phyloP scores from a whole-genome alignment of 1,284 basidiomycete species.

The Moesziomyces sp. region DNA sequence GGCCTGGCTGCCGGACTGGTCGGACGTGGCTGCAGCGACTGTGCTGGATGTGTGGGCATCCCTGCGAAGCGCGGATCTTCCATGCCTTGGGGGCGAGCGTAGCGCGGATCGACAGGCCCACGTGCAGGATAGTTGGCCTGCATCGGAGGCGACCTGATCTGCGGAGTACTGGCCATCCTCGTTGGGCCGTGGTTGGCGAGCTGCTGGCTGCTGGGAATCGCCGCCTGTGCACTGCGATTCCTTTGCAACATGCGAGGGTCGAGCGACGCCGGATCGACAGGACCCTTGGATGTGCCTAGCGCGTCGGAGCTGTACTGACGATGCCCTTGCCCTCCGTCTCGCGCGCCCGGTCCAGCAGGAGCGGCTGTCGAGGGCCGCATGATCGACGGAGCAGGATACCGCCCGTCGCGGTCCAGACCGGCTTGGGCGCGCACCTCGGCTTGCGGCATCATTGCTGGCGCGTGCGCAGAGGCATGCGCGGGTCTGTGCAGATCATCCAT shows the following conservation, averaged over 20 bases:
- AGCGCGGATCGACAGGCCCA: conserved; percentile 16
- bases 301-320: conserved; percentile 49
- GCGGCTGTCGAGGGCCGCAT: conserved; percentile 45
- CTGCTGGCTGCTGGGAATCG: conserved; percentile 33
- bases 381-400: conserved; percentile 40
- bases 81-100: not conserved
- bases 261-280: conserved; percentile 1
- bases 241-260: conserved; percentile 37
- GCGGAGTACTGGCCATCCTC: conserved; percentile 38
- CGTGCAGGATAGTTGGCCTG: conserved; percentile 9
- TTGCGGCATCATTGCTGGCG: conserved; percentile 22
- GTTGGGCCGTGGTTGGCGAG: conserved; percentile 20
- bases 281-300: conserved; percentile 10
- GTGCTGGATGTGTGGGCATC: conserved; percentile 13
- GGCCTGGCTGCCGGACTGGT: conserved; percentile 18
- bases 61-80: conserved; percentile 18
- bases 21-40: conserved; percentile 15
- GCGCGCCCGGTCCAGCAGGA: conserved; percentile 21
- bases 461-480: conserved; percentile 12
- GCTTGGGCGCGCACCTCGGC: conserved; percentile 36
- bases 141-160: conserved; percentile 39
- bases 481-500: conserved; percentile 50
- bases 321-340: conserved; percentile 23
- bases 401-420: conserved; percentile 41
- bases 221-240: conserved; percentile 47